phyloP scores from a whole-genome alignment of 129 eudicot species.

The Helichrysum umbraculigerum region DNA sequence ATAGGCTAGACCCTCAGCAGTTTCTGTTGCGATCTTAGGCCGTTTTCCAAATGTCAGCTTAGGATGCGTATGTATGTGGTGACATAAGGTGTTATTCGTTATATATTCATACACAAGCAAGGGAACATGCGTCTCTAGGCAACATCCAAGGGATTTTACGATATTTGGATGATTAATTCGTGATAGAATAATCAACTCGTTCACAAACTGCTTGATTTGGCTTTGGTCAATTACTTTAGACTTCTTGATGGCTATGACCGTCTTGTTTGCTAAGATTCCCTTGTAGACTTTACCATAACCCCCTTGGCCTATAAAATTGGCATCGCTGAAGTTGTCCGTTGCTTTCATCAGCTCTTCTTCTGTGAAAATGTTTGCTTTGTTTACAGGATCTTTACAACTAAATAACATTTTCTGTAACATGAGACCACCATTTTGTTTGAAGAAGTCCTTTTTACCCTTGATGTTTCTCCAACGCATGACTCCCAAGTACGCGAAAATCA shows the following conservation, averaged over 20 bases:
- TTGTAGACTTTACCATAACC: slow-evolving; percentile 26
- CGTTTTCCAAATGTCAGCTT: no score
- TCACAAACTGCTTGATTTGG: slow-evolving; percentile 30
- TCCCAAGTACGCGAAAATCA: slow-evolving; percentile 17
- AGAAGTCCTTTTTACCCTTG: slow-evolving; percentile 21
- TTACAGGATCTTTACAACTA: slow-evolving; percentile 11
- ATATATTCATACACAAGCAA: no score
- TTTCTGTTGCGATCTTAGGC: no score
- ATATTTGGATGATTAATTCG: slow-evolving; percentile 30
- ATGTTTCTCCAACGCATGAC: neutral
- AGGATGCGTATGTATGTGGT: no score
- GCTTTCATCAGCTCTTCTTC: slow-evolving; percentile 29
- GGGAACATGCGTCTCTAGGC: slow-evolving; percentile 24
- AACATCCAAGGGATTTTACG: slow-evolving; percentile 27
- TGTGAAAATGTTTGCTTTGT: slow-evolving; percentile 21
- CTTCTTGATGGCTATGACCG: slow-evolving; percentile 23
- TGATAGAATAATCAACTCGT: slow-evolving; percentile 26
- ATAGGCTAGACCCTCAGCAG: no score
- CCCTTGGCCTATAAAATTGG: slow-evolving; percentile 26
- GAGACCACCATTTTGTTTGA: slow-evolving; percentile 19
- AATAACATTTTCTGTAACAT: slow-evolving; percentile 25
- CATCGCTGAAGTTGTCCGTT: slow-evolving; percentile 10
- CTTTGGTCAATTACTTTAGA: slow-evolving; percentile 28
- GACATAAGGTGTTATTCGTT: no score
- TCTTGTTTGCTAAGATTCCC: slow-evolving; percentile 26